Evolutionary conservation across 2,329 filamentous ascomycete species (phyloP).

Genomic region (Apiospora pterosperma): DNA sequence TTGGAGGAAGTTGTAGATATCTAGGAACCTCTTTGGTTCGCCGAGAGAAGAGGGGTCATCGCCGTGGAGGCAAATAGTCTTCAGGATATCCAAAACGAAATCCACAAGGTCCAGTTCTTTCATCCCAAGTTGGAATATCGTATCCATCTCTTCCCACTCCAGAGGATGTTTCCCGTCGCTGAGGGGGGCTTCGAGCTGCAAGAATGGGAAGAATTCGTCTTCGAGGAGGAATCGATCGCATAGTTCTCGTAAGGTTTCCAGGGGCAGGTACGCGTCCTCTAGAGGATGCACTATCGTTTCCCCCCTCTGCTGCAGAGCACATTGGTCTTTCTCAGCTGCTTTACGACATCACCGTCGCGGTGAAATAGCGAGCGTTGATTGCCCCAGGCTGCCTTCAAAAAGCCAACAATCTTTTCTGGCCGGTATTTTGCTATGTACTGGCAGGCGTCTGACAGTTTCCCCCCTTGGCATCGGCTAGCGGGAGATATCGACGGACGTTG

Average conservation of each 20-base stretch:
- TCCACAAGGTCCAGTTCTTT: background rate
- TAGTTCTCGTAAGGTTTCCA: background rate
- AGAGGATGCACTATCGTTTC: background rate
- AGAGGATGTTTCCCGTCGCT: background rate
- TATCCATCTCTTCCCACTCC: background rate
- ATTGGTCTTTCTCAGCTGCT: background rate
- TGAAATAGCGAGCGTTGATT: background rate
- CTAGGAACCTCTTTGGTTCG: background rate
- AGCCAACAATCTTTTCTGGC: background rate
- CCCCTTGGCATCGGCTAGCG: background rate
- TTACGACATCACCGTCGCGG: background rate
- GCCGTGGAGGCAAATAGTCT: background rate
- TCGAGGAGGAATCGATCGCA: background rate
- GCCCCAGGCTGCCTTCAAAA: background rate
- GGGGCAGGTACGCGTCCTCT: background rate
- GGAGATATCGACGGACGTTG: background rate
- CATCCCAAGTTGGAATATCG: background rate
- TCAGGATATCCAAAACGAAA: background rate
- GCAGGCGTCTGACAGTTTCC: background rate
- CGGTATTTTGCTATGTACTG: background rate
- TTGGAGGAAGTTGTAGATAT: background rate
- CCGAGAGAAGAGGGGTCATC: background rate
- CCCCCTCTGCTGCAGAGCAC: background rate
- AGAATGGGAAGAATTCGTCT: background rate
- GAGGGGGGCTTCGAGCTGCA: background rate